phyloP scores from a whole-genome alignment of 2,329 filamentous ascomycete genomes.

The Cladosporium sphaerospermum region DNA sequence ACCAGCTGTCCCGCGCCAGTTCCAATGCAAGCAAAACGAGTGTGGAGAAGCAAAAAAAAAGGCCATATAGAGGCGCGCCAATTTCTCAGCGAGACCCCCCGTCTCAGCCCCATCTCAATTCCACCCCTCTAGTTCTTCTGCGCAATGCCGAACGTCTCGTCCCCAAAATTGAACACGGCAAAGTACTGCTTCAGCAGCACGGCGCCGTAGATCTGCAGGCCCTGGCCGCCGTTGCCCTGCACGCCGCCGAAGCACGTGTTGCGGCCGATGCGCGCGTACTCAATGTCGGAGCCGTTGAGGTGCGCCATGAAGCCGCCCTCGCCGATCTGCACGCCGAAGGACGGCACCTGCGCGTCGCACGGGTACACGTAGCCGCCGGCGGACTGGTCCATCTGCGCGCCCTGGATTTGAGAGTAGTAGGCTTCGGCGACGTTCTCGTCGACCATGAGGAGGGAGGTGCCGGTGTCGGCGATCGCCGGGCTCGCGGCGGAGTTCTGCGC shows the following conservation, averaged over 20 bases:
- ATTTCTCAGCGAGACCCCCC: too few species aligned
- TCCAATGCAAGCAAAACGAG: too few species aligned
- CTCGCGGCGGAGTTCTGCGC: conserved; percentile 47
- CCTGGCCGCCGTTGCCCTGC: conserved; percentile 49
- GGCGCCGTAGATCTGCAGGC: conserved; percentile 59
- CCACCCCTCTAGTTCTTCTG: conserved; percentile 24
- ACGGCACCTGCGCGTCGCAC: conserved; percentile 37
- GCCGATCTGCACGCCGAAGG: conserved; percentile 51
- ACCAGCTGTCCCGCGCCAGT: too few species aligned
- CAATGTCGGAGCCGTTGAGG: conserved; percentile 38
- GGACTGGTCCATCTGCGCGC: conserved; percentile 30
- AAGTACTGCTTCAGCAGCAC: conserved; percentile 55
- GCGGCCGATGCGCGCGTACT: conserved; percentile 47
- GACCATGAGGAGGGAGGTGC: conserved; percentile 59
- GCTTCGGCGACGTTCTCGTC: conserved; percentile 42
- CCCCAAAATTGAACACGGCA: conserved; percentile 52
- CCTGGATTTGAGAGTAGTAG: conserved; percentile 39
- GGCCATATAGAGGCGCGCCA: too few species aligned
- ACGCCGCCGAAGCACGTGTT: conserved; percentile 62
- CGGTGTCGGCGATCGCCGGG: conserved; percentile 46
- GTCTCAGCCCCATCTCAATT: too few species aligned
- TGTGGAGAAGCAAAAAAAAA: too few species aligned
- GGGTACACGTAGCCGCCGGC: conserved; percentile 41
- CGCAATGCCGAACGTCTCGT: conserved; percentile 49
- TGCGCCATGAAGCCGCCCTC: conserved; percentile 36